phyloP scores from a whole-genome alignment of 805 yeast genomes.

The Cyberlindnera mycetangii region DNA sequence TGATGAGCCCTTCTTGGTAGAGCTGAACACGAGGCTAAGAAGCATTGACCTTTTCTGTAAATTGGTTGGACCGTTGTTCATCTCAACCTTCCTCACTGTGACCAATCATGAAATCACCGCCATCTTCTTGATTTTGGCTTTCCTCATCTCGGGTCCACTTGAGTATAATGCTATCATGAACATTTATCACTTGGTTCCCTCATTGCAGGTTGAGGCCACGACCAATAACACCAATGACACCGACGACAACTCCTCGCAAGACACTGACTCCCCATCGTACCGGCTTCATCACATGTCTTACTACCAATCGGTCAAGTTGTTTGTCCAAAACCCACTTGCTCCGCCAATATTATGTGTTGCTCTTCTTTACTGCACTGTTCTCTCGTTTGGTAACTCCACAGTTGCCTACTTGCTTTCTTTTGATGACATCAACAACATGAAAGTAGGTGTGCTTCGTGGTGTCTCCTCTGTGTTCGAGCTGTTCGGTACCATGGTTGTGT shows the following conservation, averaged over 20 bases:
- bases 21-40: conserved; percentile 34
- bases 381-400: conserved; percentile 37
- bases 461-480: conserved; percentile 34
- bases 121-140: conserved; percentile 27
- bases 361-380: conserved; percentile 35
- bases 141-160: conserved; percentile 29
- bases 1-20: conserved; percentile 24
- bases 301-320: conserved; percentile 18
- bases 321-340: conserved; percentile 27
- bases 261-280: background rate
- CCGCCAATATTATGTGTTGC: conserved; percentile 32
- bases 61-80: conserved; percentile 36
- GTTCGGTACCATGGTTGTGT: conserved; percentile 30
- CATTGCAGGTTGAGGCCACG: conserved; percentile 14
- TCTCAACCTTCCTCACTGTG: conserved; percentile 31
- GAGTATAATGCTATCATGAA: conserved; percentile 34
- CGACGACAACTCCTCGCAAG: background rate
- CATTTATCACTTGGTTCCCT: conserved; percentile 33
- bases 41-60: conserved; percentile 38
- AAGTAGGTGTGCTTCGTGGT: conserved; percentile 33
- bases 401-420: conserved; percentile 33
- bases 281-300: conserved; percentile 10
- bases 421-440: conserved; percentile 29
- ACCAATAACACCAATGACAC: background rate
- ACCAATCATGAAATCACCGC: conserved; percentile 27